Evolutionary conservation across 768 basidiomycete species (phyloP).

Genomic region (Lactifluus hygrophoroides): DNA sequence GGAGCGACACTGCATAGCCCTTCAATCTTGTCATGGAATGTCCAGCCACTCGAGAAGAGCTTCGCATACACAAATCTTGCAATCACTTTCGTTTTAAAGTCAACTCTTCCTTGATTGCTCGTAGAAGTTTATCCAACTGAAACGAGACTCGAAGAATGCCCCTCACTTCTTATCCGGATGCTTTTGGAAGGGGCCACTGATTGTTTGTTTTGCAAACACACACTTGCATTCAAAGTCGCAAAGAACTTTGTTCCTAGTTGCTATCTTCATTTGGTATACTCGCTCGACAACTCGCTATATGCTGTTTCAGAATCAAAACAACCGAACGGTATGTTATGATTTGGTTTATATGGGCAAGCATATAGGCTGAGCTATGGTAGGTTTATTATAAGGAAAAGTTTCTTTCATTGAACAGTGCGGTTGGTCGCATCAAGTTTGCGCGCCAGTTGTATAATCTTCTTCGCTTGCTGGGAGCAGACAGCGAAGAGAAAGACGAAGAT

Average conservation of each 20-base stretch:
- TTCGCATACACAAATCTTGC: background rate
- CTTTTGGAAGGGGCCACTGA: background rate
- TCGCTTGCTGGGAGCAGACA: background rate
- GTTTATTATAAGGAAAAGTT: too few species aligned
- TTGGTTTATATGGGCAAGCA: too few species aligned
- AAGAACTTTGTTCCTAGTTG: background rate
- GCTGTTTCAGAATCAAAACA: too few species aligned
- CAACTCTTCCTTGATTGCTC: background rate
- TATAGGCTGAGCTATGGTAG: too few species aligned
- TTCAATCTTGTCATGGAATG: background rate
- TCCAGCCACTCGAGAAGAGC: background rate
- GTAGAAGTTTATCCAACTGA: background rate
- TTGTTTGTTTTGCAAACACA: background rate
- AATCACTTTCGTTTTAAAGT: background rate
- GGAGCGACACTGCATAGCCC: background rate
- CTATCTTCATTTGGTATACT: too few species aligned
- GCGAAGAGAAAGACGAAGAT: background rate
- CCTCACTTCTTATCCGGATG: background rate
- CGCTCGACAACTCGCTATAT: too few species aligned
- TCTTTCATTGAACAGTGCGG: too few species aligned
- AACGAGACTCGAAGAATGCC: background rate
- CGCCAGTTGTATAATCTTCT: background rate
- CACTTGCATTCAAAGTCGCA: background rate
- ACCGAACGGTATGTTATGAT: too few species aligned
- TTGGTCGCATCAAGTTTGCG: background rate